Evolutionary conservation across 1,284 basidiomycete genomes (phyloP).

Genomic region (Fomitopsis palustris): DNA sequence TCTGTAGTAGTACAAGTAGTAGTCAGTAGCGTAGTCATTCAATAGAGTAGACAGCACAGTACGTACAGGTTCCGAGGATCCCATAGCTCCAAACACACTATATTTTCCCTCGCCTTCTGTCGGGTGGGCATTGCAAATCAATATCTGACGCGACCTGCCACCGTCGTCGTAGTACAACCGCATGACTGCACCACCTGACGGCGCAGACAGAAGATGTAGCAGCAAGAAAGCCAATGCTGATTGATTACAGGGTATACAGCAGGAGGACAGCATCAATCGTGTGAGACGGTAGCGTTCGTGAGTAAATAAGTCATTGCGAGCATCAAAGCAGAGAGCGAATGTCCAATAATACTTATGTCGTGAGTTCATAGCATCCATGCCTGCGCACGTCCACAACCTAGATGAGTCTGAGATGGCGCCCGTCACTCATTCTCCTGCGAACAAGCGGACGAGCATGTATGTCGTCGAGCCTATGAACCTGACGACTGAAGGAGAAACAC

Average conservation of each 20-base stretch:
- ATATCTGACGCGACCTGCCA: no score
- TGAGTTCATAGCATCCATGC: background rate
- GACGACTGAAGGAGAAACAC: slow-evolving; percentile 47
- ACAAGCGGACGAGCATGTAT: slow-evolving; percentile 79
- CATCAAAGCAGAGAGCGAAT: background rate
- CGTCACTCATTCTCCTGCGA: slow-evolving; percentile 67
- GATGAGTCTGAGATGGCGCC: background rate
- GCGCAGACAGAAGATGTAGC: no score
- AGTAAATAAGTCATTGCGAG: background rate
- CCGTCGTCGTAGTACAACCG: no score
- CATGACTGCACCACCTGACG: no score
- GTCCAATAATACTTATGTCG: background rate
- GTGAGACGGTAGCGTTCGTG: background rate
- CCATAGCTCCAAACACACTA: no score
- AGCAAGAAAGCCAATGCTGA: no score
- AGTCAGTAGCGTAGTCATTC: no score
- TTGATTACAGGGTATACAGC: background rate
- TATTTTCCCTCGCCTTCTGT: no score
- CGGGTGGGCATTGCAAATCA: no score
- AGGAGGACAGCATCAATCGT: background rate
- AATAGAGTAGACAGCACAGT: background rate
- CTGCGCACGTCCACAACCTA: background rate
- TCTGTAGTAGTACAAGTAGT: no score
- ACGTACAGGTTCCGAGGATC: background rate
- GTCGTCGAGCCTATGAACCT: slow-evolving; percentile 77